These are phyloP conservation scores for Arthrobotrys conoides DNA, from an alignment of 2,329 filamentous ascomycete genomes.

Conservation along the genomic window DNA sequence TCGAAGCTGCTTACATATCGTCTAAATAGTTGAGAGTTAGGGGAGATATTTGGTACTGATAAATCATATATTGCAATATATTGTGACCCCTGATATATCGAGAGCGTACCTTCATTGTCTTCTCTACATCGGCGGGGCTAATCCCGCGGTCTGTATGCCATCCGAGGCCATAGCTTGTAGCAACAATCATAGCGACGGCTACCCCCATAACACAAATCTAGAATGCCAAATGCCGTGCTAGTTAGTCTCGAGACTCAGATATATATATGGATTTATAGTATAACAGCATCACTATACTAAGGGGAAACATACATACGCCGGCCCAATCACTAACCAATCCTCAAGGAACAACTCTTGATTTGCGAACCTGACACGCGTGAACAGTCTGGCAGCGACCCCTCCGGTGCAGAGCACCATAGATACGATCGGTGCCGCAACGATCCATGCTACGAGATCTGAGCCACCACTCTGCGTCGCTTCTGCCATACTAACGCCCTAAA, in stretches of 20 bases:
- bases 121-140: slow-evolving; percentile 22
- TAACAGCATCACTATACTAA: background rate
- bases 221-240: background rate
- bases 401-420: slow-evolving; percentile 41
- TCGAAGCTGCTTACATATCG: slow-evolving; percentile 8
- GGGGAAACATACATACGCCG: slow-evolving; percentile 32
- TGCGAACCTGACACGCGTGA: slow-evolving; percentile 19
- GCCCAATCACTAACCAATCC: slow-evolving; percentile 44
- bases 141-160: slow-evolving; percentile 24
- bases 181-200: slow-evolving; percentile 22
- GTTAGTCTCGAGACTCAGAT: background rate
- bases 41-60: background rate
- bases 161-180: slow-evolving; percentile 21
- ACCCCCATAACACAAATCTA: slow-evolving; percentile 29
- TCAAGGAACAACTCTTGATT: slow-evolving; percentile 35
- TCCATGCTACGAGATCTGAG: slow-evolving; percentile 6
- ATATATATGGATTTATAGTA: no score
- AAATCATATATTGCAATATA: background rate
- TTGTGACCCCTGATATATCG: background rate
- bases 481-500: slow-evolving; percentile 7
- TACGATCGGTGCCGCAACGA: slow-evolving; percentile 12
- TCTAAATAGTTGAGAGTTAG: background rate
- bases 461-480: background rate
- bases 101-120: slow-evolving; percentile 30
- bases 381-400: slow-evolving; percentile 19